These are phyloP conservation scores for Penicillium sp. DNA, from an alignment of 2,329 filamentous ascomycete species.

Conservation along the genomic window DNA sequence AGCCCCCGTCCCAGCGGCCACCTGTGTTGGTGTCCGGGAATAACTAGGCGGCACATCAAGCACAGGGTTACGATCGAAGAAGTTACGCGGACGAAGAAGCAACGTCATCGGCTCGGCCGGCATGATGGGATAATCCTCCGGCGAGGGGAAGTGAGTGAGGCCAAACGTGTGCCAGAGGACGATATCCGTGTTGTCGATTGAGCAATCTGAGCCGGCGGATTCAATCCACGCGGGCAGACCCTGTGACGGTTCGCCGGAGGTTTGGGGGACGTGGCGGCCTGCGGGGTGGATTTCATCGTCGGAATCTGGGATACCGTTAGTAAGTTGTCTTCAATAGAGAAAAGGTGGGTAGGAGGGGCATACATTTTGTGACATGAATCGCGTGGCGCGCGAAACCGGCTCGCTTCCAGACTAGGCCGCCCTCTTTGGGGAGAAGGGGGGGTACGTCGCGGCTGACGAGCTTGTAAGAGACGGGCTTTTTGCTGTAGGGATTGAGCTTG, in stretches of 20 bases:
- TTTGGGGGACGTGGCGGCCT: constrained; percentile 84
- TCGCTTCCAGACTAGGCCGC: constrained; percentile 82
- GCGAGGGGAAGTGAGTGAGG: constrained; percentile 82
- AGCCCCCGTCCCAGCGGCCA: constrained; percentile 49
- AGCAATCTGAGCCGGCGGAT: constrained; percentile 62
- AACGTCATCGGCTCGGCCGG: constrained; percentile 82
- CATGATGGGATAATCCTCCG: constrained; percentile 93
- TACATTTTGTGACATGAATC: constrained; percentile 87
- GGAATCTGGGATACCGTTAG: constrained; percentile 55
- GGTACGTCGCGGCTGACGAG: constrained; percentile 85
- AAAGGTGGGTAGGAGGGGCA: constrained; percentile 35
- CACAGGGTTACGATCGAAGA: constrained; percentile 77
- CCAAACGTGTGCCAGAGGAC: constrained; percentile 96
- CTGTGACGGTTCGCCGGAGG: constrained; percentile 73
- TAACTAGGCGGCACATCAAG: constrained; percentile 80
- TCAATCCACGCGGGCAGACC: constrained; percentile 77
- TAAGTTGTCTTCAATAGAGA: not conserved
- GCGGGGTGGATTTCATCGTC: constrained; percentile 84
- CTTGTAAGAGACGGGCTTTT: constrained; percentile 85
- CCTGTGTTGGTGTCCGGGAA: constrained; percentile 70
- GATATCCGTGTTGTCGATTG: constrained; percentile 78
- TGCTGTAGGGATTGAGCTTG: constrained; percentile 81
- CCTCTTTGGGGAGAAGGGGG: constrained; percentile 74
- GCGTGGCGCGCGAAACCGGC: constrained; percentile 86
- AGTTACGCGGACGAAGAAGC: constrained; percentile 76